Conservation (phyloP, 1,139 yeast species). For the Yamadazyma membranifaciens region DNA sequence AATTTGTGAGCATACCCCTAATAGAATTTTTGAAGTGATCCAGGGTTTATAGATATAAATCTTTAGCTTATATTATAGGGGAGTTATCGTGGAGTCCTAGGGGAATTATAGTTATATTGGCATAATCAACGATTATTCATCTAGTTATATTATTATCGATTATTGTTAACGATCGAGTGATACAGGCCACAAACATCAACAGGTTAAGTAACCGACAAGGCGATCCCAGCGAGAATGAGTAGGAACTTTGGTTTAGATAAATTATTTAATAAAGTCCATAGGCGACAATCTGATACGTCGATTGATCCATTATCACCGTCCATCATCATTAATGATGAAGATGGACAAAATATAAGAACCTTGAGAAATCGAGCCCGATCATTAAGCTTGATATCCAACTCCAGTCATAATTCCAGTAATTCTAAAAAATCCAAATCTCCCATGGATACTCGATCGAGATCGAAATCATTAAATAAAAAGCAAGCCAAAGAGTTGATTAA, state of each 20-base stretch:
- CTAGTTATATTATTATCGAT: too few species aligned
- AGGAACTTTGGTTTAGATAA: conserved; percentile 12
- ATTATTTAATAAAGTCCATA: conserved; percentile 14
- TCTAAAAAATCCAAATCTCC: conserved; percentile 12
- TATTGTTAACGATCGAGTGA: too few species aligned
- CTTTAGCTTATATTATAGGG: too few species aligned
- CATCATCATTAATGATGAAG: conserved; percentile 9
- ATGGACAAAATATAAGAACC: conserved; percentile 5
- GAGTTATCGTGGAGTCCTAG: too few species aligned
- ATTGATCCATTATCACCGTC: conserved; percentile 10
- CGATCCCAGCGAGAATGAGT: conserved; percentile 8
- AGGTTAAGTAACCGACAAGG: not conserved
- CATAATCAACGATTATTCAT: too few species aligned
- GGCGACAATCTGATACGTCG: conserved; percentile 19
- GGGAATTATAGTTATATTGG: too few species aligned
- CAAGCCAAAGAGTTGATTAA: conserved; percentile 41
- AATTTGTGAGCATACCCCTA: not conserved
- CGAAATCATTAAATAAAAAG: conserved; percentile 24
- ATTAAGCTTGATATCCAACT: conserved; percentile 12
- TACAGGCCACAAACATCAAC: too few species aligned
- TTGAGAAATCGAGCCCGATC: conserved; percentile 17
- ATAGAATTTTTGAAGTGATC: not conserved
- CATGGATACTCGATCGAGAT: conserved; percentile 16
- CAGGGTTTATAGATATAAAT: too few species aligned
- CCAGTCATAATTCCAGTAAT: conserved; percentile 4